A percentile compares a stretch with the other conserved stretches of the same genome.
Evolutionary conservation across 1,139 yeast species (phyloP).

Genomic region (Magnusiomyces suaveolens): DNA sequence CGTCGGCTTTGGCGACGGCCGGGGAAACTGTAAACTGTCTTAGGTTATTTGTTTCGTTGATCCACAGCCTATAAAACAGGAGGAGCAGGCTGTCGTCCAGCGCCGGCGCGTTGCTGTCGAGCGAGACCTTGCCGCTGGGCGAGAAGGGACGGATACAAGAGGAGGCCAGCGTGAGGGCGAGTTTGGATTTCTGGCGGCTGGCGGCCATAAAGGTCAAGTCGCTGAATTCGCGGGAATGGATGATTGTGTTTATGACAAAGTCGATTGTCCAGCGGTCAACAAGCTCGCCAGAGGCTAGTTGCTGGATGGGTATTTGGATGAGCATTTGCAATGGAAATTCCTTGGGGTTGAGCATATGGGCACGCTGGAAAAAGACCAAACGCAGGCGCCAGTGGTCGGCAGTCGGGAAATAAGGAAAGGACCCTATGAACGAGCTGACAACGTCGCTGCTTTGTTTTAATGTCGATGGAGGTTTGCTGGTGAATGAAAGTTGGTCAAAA

Average conservation of each 20-base stretch:
- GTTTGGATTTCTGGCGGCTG: slow-evolving; percentile 20
- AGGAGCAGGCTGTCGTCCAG: slow-evolving; percentile 7
- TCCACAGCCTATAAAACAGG: slow-evolving; percentile 26
- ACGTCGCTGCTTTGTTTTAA: slow-evolving; percentile 15
- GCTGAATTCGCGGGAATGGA: slow-evolving; percentile 23
- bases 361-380: slow-evolving; percentile 34
- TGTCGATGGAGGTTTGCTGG: not conserved
- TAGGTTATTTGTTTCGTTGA: slow-evolving; percentile 15
- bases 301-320: slow-evolving; percentile 23
- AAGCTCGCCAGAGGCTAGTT: slow-evolving; percentile 28
- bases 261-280: slow-evolving; percentile 27
- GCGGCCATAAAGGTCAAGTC: slow-evolving; percentile 17
- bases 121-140: slow-evolving; percentile 20
- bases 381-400: slow-evolving; percentile 32
- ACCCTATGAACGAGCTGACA: slow-evolving; percentile 23
- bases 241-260: slow-evolving; percentile 25
- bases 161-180: slow-evolving; percentile 25
- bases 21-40: slow-evolving; percentile 16
- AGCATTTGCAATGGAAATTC: slow-evolving; percentile 26
- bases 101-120: not conserved
- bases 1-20: slow-evolving; percentile 20
- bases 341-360: slow-evolving; percentile 36
- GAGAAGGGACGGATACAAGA: slow-evolving; percentile 24
- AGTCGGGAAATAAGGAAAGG: slow-evolving; percentile 28
- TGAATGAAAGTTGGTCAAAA: slow-evolving; percentile 3